Evolutionary conservation across 768 basidiomycete species (phyloP).

Genomic region (Pseudohyphozyma bogoriensis): DNA sequence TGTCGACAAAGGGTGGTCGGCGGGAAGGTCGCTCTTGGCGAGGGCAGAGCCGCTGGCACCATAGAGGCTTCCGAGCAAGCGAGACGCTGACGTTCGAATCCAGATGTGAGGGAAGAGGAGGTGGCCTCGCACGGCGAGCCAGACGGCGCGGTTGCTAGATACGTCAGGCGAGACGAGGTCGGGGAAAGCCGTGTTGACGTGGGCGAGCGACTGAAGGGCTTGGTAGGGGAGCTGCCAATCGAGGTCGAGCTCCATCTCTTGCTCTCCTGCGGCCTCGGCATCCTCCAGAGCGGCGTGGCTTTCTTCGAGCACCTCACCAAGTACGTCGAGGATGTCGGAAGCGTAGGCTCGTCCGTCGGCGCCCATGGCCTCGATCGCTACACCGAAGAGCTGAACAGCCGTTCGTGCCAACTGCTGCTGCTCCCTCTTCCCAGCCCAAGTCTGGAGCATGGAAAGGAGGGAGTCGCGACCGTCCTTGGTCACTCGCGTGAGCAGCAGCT

Average conservation of each 20-base stretch:
- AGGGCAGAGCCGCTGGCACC: constrained; percentile 36
- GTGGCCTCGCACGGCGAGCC: constrained; percentile 55
- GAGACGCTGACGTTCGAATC: constrained; percentile 73
- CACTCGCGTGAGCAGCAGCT: constrained; percentile 60
- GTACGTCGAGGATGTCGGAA: constrained; percentile 37
- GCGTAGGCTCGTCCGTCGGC: constrained; percentile 43
- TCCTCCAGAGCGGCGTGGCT: constrained; percentile 37
- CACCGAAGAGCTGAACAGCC: constrained; percentile 69
- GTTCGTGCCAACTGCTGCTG: constrained; percentile 59
- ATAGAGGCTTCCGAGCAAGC: constrained; percentile 64
- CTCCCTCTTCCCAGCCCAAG: constrained; percentile 60
- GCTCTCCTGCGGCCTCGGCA: constrained; percentile 41
- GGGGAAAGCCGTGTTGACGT: constrained; percentile 48
- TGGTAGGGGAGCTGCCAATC: constrained; percentile 82
- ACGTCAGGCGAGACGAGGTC: constrained; percentile 36
- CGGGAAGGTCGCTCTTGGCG: constrained; percentile 37
- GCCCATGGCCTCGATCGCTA: constrained; percentile 58
- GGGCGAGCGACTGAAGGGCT: constrained; percentile 51
- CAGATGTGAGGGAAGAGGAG: constrained; percentile 86
- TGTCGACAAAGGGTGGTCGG: constrained; percentile 47
- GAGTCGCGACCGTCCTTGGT: constrained; percentile 50
- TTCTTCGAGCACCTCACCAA: constrained; percentile 38
- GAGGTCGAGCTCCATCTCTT: constrained; percentile 42
- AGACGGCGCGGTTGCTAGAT: constrained; percentile 37
- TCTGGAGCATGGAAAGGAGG: constrained; percentile 60